These are phyloP conservation scores for Clitopilus hobsonii DNA, from an alignment of 768 basidiomycete genomes.

Conservation along the genomic window DNA sequence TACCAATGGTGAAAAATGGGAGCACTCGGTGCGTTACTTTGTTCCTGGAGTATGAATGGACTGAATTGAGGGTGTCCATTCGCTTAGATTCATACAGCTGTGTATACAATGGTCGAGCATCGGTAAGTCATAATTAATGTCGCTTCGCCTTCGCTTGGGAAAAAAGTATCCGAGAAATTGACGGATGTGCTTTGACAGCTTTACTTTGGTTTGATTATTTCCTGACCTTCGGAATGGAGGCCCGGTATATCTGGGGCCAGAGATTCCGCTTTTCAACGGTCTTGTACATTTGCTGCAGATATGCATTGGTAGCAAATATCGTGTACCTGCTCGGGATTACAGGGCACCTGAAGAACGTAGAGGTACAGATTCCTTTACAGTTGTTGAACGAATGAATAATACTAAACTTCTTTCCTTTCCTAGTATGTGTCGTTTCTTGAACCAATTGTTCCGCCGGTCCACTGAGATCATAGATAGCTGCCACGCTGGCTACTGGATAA, in stretches of 20 bases:
- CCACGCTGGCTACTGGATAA: constrained; percentile 20
- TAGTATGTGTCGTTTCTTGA: no score
- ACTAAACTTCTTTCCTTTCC: no score
- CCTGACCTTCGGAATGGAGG: constrained; percentile 20
- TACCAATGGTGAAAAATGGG: neutral
- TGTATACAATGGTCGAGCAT: constrained; percentile 15
- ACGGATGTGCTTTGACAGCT: constrained; percentile 5
- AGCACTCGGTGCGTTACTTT: neutral
- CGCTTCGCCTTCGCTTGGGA: neutral
- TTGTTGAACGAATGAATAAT: no score
- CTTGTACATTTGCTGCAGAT: constrained; percentile 23
- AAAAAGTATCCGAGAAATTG: neutral
- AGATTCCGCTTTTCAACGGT: constrained; percentile 19
- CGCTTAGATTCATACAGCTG: constrained; percentile 7
- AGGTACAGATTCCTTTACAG: neutral
- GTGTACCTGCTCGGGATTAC: constrained; percentile 20
- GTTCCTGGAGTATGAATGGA: neutral
- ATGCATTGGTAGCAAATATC: constrained; percentile 20
- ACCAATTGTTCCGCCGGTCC: no score
- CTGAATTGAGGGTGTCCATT: neutral
- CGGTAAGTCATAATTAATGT: constrained; percentile 1
- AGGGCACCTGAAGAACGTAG: constrained; percentile 12
- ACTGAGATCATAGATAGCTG: constrained; percentile 16
- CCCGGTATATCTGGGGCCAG: constrained; percentile 21
- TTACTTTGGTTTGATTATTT: constrained; percentile 22